These are phyloP conservation scores for Jaapia argillacea DNA, from an alignment of 768 basidiomycete species.

Conservation along the genomic window DNA sequence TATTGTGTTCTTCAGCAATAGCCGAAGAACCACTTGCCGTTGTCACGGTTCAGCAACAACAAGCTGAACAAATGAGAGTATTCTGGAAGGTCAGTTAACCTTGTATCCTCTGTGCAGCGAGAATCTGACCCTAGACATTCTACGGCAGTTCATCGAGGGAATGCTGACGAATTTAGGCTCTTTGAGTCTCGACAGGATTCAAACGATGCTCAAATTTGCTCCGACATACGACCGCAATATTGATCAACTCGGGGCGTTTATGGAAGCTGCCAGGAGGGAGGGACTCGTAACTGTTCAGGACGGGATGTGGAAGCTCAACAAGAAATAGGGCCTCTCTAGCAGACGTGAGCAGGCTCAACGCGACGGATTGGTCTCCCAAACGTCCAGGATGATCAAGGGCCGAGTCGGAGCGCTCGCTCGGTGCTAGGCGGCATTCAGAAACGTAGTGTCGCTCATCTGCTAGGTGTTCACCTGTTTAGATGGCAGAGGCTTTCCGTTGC, in stretches of 20 bases:
- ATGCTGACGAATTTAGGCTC: slow-evolving; percentile 84
- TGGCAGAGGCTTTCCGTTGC: too few relatives aligned
- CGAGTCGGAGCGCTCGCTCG: too few relatives aligned
- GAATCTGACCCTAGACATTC: slow-evolving; percentile 1
- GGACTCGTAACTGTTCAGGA: slow-evolving; percentile 63
- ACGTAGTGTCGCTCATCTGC: too few relatives aligned
- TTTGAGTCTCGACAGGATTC: slow-evolving; percentile 74
- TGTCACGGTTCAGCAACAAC: slow-evolving; percentile 56
- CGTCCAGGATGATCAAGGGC: too few relatives aligned
- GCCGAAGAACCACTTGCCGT: slow-evolving; percentile 40
- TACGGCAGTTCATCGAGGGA: slow-evolving; percentile 75
- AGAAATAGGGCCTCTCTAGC: slow-evolving; percentile 5
- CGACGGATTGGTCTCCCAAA: too few relatives aligned
- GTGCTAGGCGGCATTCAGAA: too few relatives aligned
- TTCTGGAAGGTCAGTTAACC: slow-evolving; percentile 67
- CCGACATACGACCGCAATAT: slow-evolving; percentile 72
- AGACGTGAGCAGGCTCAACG: neutral
- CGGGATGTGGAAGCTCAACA: slow-evolving; percentile 55
- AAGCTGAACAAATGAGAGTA: slow-evolving; percentile 78
- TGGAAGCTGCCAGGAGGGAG: slow-evolving; percentile 75
- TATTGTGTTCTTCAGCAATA: too few relatives aligned
- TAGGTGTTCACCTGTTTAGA: too few relatives aligned
- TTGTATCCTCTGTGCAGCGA: neutral
- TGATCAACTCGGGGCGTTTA: slow-evolving; percentile 70
- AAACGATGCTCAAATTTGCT: slow-evolving; percentile 78